Evolutionary conservation across 495 filamentous ascomycete species (phyloP), one percentile per base, ranked within the genome.

Genomic region (Bacidia rubella): DNA sequence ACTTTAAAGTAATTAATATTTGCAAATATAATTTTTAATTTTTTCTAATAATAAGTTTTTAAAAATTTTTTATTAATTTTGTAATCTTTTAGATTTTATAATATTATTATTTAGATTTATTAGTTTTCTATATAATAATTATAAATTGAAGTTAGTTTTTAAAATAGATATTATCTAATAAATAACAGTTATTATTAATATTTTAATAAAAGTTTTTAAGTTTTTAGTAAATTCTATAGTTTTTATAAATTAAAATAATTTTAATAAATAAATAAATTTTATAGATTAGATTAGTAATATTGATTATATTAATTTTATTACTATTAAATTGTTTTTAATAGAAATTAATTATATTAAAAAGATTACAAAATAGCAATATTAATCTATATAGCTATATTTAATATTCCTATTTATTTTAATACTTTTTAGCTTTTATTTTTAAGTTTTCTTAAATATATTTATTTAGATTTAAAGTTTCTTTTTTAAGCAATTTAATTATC

Each of bases 1-100:
- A 9, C 46, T 29, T 49, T 49, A 49, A 49, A 5, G 7, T 22
- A 49, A 27, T 49, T 49, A 49, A 44, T 9, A 44, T 5, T 44
- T 44, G 5, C 19, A 44, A 44, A 44, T 44, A 44, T 9, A 7
- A 44, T n/a, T n/a, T 10, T 39, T 10, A 39, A 39, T 10, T 10
- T 39, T 10, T 39, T 39, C n/a, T 11, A 46, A 22, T 11, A 46
- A 10, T 46, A 12, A 46, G 19, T 11, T 21, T 10, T 46, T 46
- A 11, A 12, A 46, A 22, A 12, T 20, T 11, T 10, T 22, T 46
- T 46, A 46, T 11, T 46, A 11, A 11, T 46, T 22, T 46, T 46
- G 11, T 11, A 11, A 46, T 49, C 24, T 49, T 19, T 15, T 22
- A 49, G 11, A 7, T 10, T 24, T 29, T 9, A 49, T 49, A 4